phyloP scores from a whole-genome alignment of 1,284 basidiomycete species.

The Moesziomyces sp. region DNA sequence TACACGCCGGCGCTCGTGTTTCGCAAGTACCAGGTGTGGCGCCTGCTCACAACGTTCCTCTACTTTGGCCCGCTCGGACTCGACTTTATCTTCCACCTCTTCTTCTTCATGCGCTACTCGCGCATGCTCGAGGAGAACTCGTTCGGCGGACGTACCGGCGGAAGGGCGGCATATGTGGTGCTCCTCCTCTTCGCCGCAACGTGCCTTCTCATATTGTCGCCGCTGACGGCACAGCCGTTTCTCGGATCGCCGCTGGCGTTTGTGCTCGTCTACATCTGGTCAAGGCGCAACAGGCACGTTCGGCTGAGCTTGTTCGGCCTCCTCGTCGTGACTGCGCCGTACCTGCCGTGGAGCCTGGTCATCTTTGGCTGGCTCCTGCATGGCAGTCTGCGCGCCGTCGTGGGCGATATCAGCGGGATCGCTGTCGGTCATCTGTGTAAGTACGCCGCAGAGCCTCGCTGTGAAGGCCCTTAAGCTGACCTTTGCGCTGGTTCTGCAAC shows the following conservation, averaged over 20 bases:
- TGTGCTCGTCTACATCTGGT: conserved; percentile 96
- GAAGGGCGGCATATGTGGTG: conserved; percentile 89
- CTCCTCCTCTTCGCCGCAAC: conserved; percentile 82
- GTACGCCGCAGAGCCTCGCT: conserved; percentile 9
- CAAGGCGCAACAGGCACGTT: conserved; percentile 88
- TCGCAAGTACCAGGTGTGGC: conserved; percentile 77
- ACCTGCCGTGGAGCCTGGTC: conserved; percentile 89
- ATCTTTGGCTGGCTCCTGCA: conserved; percentile 88
- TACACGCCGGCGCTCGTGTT: conserved; percentile 60
- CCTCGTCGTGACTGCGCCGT: conserved; percentile 92
- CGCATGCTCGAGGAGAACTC: conserved; percentile 95
- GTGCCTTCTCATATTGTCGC: conserved; percentile 69
- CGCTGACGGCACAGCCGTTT: conserved; percentile 68
- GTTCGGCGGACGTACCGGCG: conserved; percentile 82
- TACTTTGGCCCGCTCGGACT: conserved; percentile 89
- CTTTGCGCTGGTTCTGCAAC: background rate
- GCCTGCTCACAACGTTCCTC: conserved; percentile 88
- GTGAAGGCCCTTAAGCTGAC: background rate
- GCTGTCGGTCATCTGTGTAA: conserved; percentile 63
- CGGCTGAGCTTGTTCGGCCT: conserved; percentile 95
- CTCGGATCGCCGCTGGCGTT: conserved; percentile 49
- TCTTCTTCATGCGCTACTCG: conserved; percentile 98
- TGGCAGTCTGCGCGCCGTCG: conserved; percentile 84
- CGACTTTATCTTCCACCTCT: conserved; percentile 94
- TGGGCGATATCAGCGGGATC: conserved; percentile 77